These are phyloP conservation scores for Chalciporus sp. DNA, from an alignment of 1,284 basidiomycete species.

Conservation along the genomic window DNA sequence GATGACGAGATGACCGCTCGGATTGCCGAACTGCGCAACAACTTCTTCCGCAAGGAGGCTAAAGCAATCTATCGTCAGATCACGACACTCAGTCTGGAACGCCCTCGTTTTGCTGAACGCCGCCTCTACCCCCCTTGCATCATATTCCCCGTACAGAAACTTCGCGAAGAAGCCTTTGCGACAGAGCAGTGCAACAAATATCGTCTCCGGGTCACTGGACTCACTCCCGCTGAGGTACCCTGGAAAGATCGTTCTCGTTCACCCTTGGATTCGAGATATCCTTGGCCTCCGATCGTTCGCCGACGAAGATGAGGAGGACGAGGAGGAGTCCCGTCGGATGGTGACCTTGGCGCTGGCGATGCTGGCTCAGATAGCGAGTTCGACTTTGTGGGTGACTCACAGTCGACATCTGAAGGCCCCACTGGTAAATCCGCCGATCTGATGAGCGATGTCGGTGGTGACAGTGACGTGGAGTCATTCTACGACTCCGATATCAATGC, in stretches of 20 bases:
- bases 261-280: slow-evolving; percentile 9
- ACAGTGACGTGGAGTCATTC: too few species aligned
- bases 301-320: too few species aligned
- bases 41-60: neutral
- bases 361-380: too few species aligned
- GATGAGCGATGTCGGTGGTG: too few species aligned
- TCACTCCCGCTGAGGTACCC: neutral
- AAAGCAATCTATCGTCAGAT: neutral
- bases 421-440: neutral
- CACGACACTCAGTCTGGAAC: neutral
- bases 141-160: too few species aligned
- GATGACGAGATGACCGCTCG: neutral
- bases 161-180: too few species aligned
- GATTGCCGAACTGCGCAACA: neutral
- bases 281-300: too few species aligned
- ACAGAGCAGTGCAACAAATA: neutral
- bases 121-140: too few species aligned
- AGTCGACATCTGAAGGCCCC: neutral
- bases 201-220: neutral
- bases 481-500: too few species aligned
- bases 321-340: too few species aligned
- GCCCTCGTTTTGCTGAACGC: neutral
- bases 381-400: neutral
- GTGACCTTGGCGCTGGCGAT: neutral
- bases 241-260: neutral